Percentiles rank a stretch among this genome's conserved stretches.
These are phyloP conservation scores for Sordariomycetes sp. DNA, from an alignment of 2,329 filamentous ascomycete genomes.

Conservation along the genomic window DNA sequence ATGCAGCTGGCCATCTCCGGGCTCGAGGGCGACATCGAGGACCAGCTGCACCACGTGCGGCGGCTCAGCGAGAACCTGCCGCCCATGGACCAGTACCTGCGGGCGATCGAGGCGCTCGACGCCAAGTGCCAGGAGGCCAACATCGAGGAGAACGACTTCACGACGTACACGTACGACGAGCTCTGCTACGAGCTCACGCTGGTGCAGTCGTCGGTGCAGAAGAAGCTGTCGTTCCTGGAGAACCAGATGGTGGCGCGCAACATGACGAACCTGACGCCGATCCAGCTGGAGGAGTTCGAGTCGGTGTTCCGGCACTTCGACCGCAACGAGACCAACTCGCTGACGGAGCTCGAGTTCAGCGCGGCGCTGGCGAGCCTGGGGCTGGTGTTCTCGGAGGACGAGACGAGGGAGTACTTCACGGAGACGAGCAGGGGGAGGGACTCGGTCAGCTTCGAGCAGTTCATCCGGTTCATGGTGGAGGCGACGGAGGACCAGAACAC, in stretches of 20 bases:
- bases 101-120: conserved; percentile 77
- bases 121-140: conserved; percentile 90
- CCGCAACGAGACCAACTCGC: conserved; percentile 77
- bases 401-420: conserved; percentile 93
- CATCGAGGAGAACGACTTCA: conserved; percentile 98
- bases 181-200: conserved; percentile 86
- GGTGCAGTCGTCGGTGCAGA: conserved; percentile 84
- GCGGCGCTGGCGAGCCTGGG: conserved; percentile 91
- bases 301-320: conserved; percentile 98
- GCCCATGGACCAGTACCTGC: conserved; percentile 83
- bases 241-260: conserved; percentile 97
- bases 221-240: conserved; percentile 92
- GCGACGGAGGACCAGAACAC: conserved; percentile 99
- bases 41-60: conserved; percentile 80
- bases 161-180: conserved; percentile 98
- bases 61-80: conserved; percentile 76
- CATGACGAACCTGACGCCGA: conserved; percentile 98
- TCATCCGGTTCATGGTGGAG: conserved; percentile 98
- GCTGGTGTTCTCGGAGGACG: conserved; percentile 90
- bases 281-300: conserved; percentile 97
- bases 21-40: conserved; percentile 93
- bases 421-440: conserved; percentile 72
- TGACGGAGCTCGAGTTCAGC: conserved; percentile 91
- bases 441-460: conserved; percentile 93
- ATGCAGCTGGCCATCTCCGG: conserved; percentile 91